Percentiles rank a stretch among this genome's conserved stretches.
These are phyloP conservation scores for Russula brevipes DNA, from an alignment of 768 basidiomycete genomes.

Conservation along the genomic window DNA sequence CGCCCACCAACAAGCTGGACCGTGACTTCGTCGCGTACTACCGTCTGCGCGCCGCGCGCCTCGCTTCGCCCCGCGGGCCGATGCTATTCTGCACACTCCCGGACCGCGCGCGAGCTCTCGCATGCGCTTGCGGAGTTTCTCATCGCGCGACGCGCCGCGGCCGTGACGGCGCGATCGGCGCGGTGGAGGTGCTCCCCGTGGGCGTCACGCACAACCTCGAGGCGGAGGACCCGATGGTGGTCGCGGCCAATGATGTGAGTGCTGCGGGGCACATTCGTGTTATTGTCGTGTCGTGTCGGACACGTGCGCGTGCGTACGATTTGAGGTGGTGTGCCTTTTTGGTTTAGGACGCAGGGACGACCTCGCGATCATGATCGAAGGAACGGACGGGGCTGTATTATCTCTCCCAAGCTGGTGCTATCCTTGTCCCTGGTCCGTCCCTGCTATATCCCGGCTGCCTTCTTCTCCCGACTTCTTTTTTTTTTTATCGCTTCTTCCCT, in stretches of 20 bases:
- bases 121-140: conserved; percentile 68
- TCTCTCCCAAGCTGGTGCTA: conserved; percentile 62
- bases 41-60: conserved; percentile 52
- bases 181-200: conserved; percentile 47
- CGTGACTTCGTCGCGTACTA: conserved; percentile 50
- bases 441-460: not conserved
- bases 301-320: conserved; percentile 27
- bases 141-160: conserved; percentile 41
- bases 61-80: conserved; percentile 43
- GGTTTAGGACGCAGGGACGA: conserved; percentile 25
- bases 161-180: conserved; percentile 46
- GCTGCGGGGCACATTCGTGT: not conserved
- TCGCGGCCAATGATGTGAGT: conserved; percentile 58
- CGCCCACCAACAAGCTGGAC: conserved; percentile 44
- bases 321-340: not conserved
- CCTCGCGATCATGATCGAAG: conserved; percentile 35
- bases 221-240: conserved; percentile 51
- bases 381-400: conserved; percentile 67
- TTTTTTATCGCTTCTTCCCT: conserved; percentile 3
- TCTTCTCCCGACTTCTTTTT: not conserved
- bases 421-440: conserved; percentile 53
- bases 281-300: not conserved
- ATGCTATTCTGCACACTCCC: conserved; percentile 38
- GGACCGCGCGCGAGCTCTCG: conserved; percentile 48
- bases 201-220: conserved; percentile 48